These are phyloP conservation scores for Penicillium digitatum DNA, from an alignment of 2,329 filamentous ascomycete genomes.

Conservation along the genomic window DNA sequence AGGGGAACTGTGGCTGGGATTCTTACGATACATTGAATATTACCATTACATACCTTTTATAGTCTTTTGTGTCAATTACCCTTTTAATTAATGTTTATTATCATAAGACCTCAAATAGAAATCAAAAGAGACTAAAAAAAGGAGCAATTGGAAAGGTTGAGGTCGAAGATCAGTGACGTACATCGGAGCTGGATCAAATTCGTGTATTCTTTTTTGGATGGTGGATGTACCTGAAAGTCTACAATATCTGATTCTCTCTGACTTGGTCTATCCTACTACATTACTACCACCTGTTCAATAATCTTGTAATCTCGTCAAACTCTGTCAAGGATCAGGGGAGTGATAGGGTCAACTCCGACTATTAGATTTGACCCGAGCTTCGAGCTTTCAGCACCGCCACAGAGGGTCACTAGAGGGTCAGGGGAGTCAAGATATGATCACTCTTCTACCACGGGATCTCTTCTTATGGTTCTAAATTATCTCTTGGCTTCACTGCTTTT, in stretches of 20 bases:
- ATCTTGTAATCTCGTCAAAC: not conserved
- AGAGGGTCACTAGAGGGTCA: not conserved
- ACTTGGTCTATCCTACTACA: no score
- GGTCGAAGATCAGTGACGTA: slow-evolving; percentile 24
- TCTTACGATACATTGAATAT: not conserved
- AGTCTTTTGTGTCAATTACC: not conserved
- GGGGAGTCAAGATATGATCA: no score
- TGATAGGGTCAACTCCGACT: not conserved
- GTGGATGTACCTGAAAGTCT: no score
- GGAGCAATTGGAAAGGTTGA: slow-evolving; percentile 13
- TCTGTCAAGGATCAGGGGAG: not conserved
- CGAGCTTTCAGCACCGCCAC: slow-evolving; percentile 8
- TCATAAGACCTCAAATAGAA: not conserved
- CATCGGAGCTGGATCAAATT: not conserved
- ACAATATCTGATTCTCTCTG: not conserved
- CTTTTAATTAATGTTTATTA: not conserved
- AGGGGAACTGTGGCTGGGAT: slow-evolving; percentile 22
- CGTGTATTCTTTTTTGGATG: not conserved
- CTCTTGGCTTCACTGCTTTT: not conserved
- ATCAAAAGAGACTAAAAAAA: not conserved
- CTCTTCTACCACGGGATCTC: no score
- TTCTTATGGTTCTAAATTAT: not conserved
- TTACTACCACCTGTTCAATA: not conserved
- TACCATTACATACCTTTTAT: slow-evolving; percentile 1
- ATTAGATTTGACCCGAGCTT: slow-evolving; percentile 6